Base-by-base conservation (phyloP, 2,329 filamentous ascomycete species). In the Neofusicoccum sp. region DNA sequence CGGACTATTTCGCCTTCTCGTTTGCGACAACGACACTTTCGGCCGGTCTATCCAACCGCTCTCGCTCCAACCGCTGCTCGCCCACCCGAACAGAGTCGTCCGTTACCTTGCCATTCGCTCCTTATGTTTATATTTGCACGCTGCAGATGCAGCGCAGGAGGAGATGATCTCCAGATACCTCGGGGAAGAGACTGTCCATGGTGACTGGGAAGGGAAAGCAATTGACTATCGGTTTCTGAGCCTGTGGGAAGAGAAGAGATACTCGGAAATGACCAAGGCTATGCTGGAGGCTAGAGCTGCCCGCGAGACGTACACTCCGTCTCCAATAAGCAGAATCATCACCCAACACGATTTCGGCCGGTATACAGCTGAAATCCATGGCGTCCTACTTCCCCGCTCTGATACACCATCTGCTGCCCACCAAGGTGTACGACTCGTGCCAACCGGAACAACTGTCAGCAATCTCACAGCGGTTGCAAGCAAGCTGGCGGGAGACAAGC, bases 81-180 rank as follows among this genome's bases (percentile, higher is more conserved):
- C 81, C 48, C 83, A 87, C 70, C 61, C 75, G 50, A 82, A 84
- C 67, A 79, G 77, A 64, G 79, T 85, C 14, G 85, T 96, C 56
- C 87, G 90, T 76, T 97, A 93, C 76, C 82, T 98, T 65, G 89
- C 93, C 12, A 84, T 96, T 62, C 87, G 92, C 66, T 86, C 93
- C 64, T 90, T 97, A 67, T 93, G 89, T 71, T 82, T 92, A 66
- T 86, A 92, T 63, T 86, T 96, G 69, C 87, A 87, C 70, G 90
- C 90, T 34, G 89, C 95, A 3, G 95, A 99, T 75, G 81, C 84
- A 67, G 91, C 91, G 66, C 83, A 90, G 52, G 89, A 96, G 71
- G 81, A 85, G 54, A 88, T 96, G 74, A 77, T 96, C 36, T 77
- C 80, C 54, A 82, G 85, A 70, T 83, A 93, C 74, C 80, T 94